A percentile compares a stretch with the other conserved stretches of the same genome.
phyloP scores from a whole-genome alignment of 2,329 filamentous ascomycete genomes.

The Paraphaeosphaeria sporulosa region DNA sequence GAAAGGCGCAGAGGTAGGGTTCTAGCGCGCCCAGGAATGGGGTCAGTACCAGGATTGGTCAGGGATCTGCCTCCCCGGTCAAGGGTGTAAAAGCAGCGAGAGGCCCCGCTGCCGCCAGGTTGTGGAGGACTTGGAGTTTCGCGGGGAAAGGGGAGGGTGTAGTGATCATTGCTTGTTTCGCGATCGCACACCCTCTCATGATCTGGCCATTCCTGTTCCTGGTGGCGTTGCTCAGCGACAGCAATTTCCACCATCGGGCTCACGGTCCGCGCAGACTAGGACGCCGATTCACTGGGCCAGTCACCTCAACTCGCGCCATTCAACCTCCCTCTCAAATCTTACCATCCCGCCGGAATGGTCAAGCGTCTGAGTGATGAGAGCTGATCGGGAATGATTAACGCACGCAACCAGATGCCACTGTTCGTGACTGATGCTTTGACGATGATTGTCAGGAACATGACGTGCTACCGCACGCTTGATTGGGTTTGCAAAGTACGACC shows the following conservation, averaged over 20 bases:
- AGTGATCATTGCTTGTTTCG: conserved; percentile 38
- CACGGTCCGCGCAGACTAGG: conserved; percentile 37
- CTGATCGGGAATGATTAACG: conserved; percentile 16
- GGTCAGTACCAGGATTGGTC: conserved; percentile 28
- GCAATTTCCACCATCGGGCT: conserved; percentile 40
- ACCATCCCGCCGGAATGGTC: not conserved
- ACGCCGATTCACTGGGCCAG: conserved; percentile 3
- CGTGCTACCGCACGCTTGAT: conserved; percentile 11
- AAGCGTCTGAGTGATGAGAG: conserved; percentile 2
- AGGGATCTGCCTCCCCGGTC: conserved; percentile 26
- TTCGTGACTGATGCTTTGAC: conserved; percentile 10
- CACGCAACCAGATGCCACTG: conserved; percentile 9
- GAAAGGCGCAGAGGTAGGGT: conserved; percentile 36
- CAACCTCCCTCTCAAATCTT: conserved; percentile 12
- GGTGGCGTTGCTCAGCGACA: conserved; percentile 19
- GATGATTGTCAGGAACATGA: conserved; percentile 26
- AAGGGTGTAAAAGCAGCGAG: conserved; percentile 28
- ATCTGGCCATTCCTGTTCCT: conserved; percentile 23
- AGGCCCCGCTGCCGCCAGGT: conserved; percentile 15
- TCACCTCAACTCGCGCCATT: conserved; percentile 23
- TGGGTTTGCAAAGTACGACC: conserved; percentile 4
- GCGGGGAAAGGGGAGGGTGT: conserved; percentile 22
- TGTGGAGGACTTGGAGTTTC: conserved; percentile 13
- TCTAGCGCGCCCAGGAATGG: conserved; percentile 32
- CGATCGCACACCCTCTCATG: conserved; percentile 19